Conservation (phyloP, 73 alveolate species). For the Paramecium sexaurelia region DNA sequence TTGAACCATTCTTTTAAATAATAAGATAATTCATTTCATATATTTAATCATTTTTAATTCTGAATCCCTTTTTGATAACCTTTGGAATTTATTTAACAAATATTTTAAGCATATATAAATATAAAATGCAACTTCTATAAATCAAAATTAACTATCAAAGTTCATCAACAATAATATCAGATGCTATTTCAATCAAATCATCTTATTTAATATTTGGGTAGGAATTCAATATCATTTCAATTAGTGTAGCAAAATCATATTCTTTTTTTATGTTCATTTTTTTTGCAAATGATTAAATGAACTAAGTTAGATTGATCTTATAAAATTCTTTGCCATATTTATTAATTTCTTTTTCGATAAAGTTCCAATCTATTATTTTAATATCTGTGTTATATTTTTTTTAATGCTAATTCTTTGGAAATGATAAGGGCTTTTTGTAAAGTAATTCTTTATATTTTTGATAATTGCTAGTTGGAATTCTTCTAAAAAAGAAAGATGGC, state of each 20-base stretch:
- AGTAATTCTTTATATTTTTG: constrained; percentile 36
- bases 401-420: constrained; percentile 12
- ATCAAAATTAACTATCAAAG: background rate
- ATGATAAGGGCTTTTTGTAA: constrained; percentile 47
- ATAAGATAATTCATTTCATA: too few species aligned
- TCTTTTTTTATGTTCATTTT: background rate
- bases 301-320: background rate
- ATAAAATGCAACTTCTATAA: too few species aligned
- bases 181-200: constrained; percentile 25
- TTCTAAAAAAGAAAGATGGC: constrained; percentile 48
- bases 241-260: constrained; percentile 49
- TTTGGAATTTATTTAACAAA: too few species aligned
- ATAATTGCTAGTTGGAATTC: constrained; percentile 34
- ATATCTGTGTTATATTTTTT: background rate
- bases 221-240: background rate
- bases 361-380: constrained; percentile 44
- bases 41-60: too few species aligned
- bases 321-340: constrained; percentile 10
- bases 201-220: constrained; percentile 38
- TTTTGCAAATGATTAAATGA: constrained; percentile 3
- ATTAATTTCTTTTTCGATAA: background rate
- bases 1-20: too few species aligned
- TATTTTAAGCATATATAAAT: too few species aligned
- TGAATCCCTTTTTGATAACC: too few species aligned
- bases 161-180: constrained; percentile 33